Conservation (phyloP, 2,329 filamentous ascomycete genomes). For the Leptographium lundbergii region DNA sequence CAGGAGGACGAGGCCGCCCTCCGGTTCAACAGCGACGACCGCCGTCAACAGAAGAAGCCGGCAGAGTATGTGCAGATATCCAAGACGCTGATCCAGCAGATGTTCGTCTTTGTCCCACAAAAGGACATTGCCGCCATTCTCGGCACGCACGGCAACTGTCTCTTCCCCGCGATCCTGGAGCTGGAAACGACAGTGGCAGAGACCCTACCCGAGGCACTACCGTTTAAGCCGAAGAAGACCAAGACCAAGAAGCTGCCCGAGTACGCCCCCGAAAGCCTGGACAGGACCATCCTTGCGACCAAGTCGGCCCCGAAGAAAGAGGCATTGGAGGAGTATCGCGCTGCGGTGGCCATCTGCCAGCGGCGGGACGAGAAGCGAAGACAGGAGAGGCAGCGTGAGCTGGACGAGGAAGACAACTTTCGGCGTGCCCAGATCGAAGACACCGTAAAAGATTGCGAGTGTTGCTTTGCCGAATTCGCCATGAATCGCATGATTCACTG, state of each 20-base stretch:
- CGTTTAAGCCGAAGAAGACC: constrained; percentile 19
- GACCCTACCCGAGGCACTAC: constrained; percentile 8
- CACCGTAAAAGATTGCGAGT: constrained; percentile 53
- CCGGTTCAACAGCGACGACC: constrained; percentile 13
- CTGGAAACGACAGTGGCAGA: constrained; percentile 17
- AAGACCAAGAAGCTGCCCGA: constrained; percentile 9
- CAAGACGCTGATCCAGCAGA: constrained; percentile 19
- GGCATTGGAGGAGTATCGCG: constrained; percentile 26
- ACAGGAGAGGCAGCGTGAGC: constrained; percentile 16
- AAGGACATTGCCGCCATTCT: constrained; percentile 16
- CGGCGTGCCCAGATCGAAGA: constrained; percentile 31
- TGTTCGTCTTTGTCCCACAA: constrained; percentile 21
- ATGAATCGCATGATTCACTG: constrained; percentile 59
- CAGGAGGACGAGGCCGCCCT: constrained; percentile 11
- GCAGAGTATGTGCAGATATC: constrained; percentile 10
- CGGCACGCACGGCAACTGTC: constrained; percentile 12
- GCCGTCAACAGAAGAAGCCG: constrained; percentile 6
- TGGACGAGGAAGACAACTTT: constrained; percentile 28
- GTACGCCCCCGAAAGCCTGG: constrained; percentile 11
- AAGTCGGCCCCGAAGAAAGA: constrained; percentile 13
- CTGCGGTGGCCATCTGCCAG: constrained; percentile 20
- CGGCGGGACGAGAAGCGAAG: constrained; percentile 14
- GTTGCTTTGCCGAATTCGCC: constrained; percentile 57
- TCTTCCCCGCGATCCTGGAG: constrained; percentile 23
- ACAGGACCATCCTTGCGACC: constrained; percentile 11